Base-by-base conservation (phyloP, 306 rosid species). In the Sicyos edulis region DNA sequence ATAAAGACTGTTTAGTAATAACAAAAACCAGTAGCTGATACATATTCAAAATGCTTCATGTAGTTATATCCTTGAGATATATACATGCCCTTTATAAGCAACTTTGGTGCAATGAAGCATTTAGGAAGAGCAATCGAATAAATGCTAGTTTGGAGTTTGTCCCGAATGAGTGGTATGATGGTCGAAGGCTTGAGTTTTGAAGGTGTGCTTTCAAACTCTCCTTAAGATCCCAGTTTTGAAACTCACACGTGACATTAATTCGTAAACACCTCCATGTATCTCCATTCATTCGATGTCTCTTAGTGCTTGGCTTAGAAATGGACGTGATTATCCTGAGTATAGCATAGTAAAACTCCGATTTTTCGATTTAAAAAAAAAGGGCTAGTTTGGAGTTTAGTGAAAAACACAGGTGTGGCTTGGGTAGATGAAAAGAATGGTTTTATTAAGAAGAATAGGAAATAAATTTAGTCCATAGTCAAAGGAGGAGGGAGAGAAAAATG, bases 121-220 rank as follows among this genome's bases (percentile, higher is more conserved):
- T 66, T 12, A 66, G 26, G 70, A 37, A 32, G 55, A 67, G 20
- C 37, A 67, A 47, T 19, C 21, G 16, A 69, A 50, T 10, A 24
- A 50, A 69, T 69, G 57, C 73, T 50, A 49, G 14, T 50, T 68
- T 68, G 58, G 42, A 68, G 44, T 50, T 22, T 49, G n/a, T n/a
- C n/a, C n/a, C n/a, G n/a, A n/a, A n/a, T n/a, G n/a, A n/a, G n/a
- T n/a, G n/a, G n/a, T n/a, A n/a, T n/a, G n/a, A n/a, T n/a, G n/a
- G n/a, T n/a, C n/a, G n/a, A n/a, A n/a, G n/a, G n/a, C n/a, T n/a
- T n/a, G n/a, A n/a, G n/a, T n/a, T n/a, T n/a, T n/a, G n/a, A n/a
- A n/a, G n/a, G n/a, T n/a, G n/a, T n/a, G n/a, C n/a, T n/a, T n/a
- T n/a, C n/a, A n/a, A n/a, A n/a, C n/a, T n/a, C n/a, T n/a, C n/a